A percentile compares a stretch with the other conserved stretches of the same genome.
phyloP scores from a whole-genome alignment of 768 basidiomycete species.

The Psilocybe subaeruginosa region DNA sequence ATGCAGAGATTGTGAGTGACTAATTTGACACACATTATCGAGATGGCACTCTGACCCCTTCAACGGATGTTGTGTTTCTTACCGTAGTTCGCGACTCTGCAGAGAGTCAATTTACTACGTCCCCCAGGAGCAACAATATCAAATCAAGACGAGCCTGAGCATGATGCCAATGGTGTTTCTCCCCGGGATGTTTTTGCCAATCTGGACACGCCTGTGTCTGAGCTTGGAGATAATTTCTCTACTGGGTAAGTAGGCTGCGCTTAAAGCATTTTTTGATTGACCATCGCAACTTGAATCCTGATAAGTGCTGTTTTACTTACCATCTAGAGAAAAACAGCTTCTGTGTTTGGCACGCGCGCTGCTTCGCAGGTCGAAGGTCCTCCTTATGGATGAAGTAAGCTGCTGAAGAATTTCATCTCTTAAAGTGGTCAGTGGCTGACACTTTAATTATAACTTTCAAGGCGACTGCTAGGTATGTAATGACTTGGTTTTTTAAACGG shows the following conservation, averaged over 20 bases:
- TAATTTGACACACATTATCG: background rate
- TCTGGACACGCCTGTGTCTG: slow-evolving; percentile 63
- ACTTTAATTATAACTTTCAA: background rate
- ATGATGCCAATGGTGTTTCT: background rate
- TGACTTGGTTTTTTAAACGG: too few species aligned
- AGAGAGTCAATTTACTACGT: slow-evolving; percentile 11
- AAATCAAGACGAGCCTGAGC: background rate
- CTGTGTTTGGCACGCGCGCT: slow-evolving; percentile 87
- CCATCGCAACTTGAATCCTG: too few species aligned
- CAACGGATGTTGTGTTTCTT: background rate
- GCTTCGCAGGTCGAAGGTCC: slow-evolving; percentile 69
- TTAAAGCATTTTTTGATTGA: too few species aligned
- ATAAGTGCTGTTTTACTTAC: too few species aligned
- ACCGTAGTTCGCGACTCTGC: slow-evolving; percentile 13
- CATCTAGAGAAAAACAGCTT: slow-evolving; percentile 65
- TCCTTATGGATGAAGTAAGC: slow-evolving; percentile 80
- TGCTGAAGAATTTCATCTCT: background rate
- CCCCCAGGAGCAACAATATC: background rate
- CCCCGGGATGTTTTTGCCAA: slow-evolving; percentile 13
- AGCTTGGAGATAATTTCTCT: slow-evolving; percentile 80
- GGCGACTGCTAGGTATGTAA: slow-evolving; percentile 21
- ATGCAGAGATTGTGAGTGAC: slow-evolving; percentile 60
- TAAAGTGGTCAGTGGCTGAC: too few species aligned
- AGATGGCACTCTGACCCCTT: too few species aligned
- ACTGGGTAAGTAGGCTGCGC: slow-evolving; percentile 38